phyloP scores from a whole-genome alignment of 1,139 yeast species.

The Kodamaea alishanica region DNA sequence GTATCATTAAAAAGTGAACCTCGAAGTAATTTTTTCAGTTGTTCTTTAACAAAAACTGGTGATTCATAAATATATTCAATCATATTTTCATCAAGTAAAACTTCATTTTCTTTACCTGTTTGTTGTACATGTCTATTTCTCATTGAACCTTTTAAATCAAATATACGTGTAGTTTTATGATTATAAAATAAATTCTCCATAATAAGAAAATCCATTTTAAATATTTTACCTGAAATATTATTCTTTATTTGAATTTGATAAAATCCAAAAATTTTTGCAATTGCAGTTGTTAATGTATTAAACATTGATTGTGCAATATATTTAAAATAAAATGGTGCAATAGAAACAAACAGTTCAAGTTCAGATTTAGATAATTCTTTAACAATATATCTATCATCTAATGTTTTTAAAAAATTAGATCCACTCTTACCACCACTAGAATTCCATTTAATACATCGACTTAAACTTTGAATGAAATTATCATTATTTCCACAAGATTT shows the following conservation, averaged over 20 bases:
- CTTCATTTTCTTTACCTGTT: conserved; percentile 94
- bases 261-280: conserved; percentile 93
- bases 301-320: conserved; percentile 94
- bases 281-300: conserved; percentile 89
- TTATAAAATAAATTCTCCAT: conserved; percentile 95
- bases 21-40: conserved; percentile 77
- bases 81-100: conserved; percentile 93
- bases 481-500: conserved; percentile 76
- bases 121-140: conserved; percentile 94
- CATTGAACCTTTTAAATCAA: conserved; percentile 97
- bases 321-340: conserved; percentile 95
- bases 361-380: conserved; percentile 88
- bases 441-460: conserved; percentile 94
- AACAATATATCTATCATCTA: conserved; percentile 84
- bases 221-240: conserved; percentile 66
- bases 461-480: conserved; percentile 79
- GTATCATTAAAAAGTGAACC: conserved; percentile 96
- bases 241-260: conserved; percentile 89
- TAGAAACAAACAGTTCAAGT: conserved; percentile 86
- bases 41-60: conserved; percentile 91
- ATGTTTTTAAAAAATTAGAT: conserved; percentile 84
- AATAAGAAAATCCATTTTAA: conserved; percentile 86
- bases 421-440: conserved; percentile 97
- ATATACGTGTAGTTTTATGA: conserved; percentile 77
- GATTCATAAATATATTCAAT: conserved; percentile 95